These are phyloP conservation scores for Lathyrus aphaca DNA, from an alignment of 306 rosid species.

Conservation along the genomic window DNA sequence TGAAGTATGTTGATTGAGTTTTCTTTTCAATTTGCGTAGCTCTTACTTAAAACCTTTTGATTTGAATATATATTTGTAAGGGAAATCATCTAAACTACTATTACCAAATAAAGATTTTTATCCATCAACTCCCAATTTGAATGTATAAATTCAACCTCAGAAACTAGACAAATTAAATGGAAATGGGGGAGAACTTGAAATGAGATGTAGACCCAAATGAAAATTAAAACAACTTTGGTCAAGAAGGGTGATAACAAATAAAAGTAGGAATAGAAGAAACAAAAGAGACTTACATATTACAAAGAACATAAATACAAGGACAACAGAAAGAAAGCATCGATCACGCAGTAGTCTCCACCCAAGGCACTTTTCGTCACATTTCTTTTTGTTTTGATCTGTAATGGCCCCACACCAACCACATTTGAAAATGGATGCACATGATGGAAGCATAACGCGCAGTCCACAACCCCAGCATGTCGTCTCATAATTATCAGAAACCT, in stretches of 20 bases:
- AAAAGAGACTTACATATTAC: conserved; percentile 69
- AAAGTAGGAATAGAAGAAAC: conserved; percentile 30
- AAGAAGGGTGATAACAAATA: background rate
- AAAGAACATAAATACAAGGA: conserved; percentile 71
- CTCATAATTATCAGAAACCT: conserved; percentile 55
- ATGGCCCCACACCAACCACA: conserved; percentile 99
- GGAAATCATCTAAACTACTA: conserved; percentile 18
- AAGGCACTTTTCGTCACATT: conserved; percentile 54
- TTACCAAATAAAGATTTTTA: conserved; percentile 21
- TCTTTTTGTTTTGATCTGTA: conserved; percentile 60
- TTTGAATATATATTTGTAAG: conserved; percentile 1
- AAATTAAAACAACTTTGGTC: conserved; percentile 28
- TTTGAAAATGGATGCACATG: conserved; percentile 66
- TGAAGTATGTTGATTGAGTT: conserved; percentile 8
- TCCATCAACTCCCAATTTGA: conserved; percentile 19
- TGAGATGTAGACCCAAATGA: background rate
- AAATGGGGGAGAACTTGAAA: background rate
- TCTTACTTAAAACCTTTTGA: conserved; percentile 18
- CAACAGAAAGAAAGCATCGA: conserved; percentile 65
- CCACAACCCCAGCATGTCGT: conserved; percentile 98
- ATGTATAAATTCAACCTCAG: conserved; percentile 21
- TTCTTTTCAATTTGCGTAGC: conserved; percentile 1
- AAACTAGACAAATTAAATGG: background rate
- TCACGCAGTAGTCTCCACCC: conserved; percentile 77
- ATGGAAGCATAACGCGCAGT: conserved; percentile 67